A percentile compares a stretch with the other conserved stretches of the same genome.
Conservation (phyloP, 163 green algal genomes). For the Chloromonas sp. region DNA sequence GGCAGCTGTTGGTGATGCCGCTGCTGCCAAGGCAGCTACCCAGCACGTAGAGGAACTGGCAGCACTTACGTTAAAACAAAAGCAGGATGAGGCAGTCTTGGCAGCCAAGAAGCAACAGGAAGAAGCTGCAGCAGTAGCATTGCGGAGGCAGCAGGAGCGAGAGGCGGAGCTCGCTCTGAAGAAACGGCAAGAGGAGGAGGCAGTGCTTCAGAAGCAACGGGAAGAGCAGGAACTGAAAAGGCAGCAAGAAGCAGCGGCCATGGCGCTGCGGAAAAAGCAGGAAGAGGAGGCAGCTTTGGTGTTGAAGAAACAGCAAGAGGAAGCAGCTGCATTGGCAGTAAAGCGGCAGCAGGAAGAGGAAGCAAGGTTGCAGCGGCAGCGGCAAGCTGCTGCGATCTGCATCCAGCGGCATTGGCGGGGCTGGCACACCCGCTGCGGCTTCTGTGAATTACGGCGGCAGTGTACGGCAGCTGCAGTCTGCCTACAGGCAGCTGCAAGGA, state of each 20-base stretch:
- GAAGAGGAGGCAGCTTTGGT: background rate
- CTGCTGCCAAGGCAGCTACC: too few relatives aligned
- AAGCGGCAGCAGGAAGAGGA: background rate
- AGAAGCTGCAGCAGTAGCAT: too few relatives aligned
- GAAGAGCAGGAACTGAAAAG: background rate
- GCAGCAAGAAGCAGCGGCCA: too few relatives aligned
- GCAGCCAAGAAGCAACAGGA: too few relatives aligned
- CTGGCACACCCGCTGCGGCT: background rate
- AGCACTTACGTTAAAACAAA: too few relatives aligned
- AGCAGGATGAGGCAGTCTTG: too few relatives aligned
- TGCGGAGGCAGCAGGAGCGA: background rate
- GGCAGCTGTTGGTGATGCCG: too few relatives aligned
- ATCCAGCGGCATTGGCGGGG: background rate
- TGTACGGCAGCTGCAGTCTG: too few relatives aligned
- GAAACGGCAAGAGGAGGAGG: background rate
- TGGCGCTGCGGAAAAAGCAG: background rate
- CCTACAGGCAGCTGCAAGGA: background rate
- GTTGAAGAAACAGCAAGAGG: background rate
- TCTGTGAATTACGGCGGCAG: background rate
- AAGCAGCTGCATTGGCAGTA: background rate
- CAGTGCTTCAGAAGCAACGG: background rate
- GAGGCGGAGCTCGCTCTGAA: background rate
- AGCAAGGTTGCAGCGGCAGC: background rate
- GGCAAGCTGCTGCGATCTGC: background rate
- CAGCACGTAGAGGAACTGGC: too few relatives aligned